Base-by-base conservation (phyloP, 768 basidiomycete genomes). In the Phaffia australis region DNA sequence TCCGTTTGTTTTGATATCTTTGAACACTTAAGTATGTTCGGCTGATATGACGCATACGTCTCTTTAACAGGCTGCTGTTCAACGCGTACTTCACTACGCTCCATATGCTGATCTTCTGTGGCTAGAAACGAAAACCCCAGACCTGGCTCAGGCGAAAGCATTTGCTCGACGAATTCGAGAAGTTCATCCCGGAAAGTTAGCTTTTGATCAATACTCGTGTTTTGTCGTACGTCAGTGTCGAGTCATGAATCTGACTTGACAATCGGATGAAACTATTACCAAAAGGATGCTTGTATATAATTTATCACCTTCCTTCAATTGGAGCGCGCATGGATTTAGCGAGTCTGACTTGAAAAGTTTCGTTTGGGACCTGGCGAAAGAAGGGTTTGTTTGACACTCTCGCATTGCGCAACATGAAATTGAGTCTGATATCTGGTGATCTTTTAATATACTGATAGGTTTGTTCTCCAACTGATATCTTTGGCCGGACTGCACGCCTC, bases 291-390 rank as follows among this genome's bases (percentile, higher is more conserved):
- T 95, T 71, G 90, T 94, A 25, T 95, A 93, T 74, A 95, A 94
- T 74, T 78, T 95, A 65, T 91, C 89, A 72, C 92, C 91, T 5
- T 89, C 88, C 73, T 94, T 94, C 80, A 91, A 93, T 75, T 94
- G 90, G 91, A 79, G 83, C n/a, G 81, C 80, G 29, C 84, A 86
- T 71, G 89, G 89, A 18, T 93, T 87, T 76, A 81, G 82, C 54
- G 72, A 89, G 70, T 78, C 80, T 5, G 86, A 85, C 69, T 75
- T 94, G 71, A 90, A 87, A 81, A 83, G 81, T 75, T 93, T 93
- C 73, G 79, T 91, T 54, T 91, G 89, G 88, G 88, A 93, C 55
- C 81, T 94, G 59, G 90, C 83, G 19, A 88, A 89, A 76, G 89
- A 91, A 80, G 87, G 89, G 83, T 86, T 73, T 65, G 79, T 68